Conservation (phyloP, 495 filamentous ascomycete species). For the Oleoguttula mirabilis region DNA sequence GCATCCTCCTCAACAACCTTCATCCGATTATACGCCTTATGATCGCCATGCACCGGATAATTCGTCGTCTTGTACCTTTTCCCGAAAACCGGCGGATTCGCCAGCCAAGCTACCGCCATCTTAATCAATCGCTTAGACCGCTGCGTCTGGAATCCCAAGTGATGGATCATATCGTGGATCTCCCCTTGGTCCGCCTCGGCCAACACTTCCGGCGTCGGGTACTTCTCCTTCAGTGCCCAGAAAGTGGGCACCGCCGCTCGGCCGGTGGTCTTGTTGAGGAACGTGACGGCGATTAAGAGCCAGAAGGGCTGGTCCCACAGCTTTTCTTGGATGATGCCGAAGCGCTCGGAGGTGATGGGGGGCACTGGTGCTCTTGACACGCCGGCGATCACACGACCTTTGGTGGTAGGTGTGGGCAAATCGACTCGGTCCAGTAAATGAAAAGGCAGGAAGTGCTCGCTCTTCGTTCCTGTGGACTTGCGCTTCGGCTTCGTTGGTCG, state of each 20-base stretch:
- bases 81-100: slow-evolving; percentile 45
- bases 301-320: slow-evolving; percentile 49
- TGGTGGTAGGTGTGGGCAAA: slow-evolving; percentile 7
- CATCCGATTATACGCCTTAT: slow-evolving; percentile 38
- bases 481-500: background rate
- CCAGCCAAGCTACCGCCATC: slow-evolving; percentile 60
- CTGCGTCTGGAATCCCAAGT: slow-evolving; percentile 63
- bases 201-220: slow-evolving; percentile 55
- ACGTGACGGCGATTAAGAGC: slow-evolving; percentile 34
- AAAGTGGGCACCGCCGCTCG: slow-evolving; percentile 67
- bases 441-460: slow-evolving; percentile 12
- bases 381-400: slow-evolving; percentile 23
- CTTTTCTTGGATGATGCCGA: slow-evolving; percentile 77
- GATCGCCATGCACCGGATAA: slow-evolving; percentile 51
- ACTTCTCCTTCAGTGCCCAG: slow-evolving; percentile 50
- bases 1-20: slow-evolving; percentile 32
- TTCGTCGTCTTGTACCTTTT: slow-evolving; percentile 53
- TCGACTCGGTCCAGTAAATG: slow-evolving; percentile 16
- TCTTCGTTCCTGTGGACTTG: slow-evolving; percentile 13
- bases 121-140: slow-evolving; percentile 49
- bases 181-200: slow-evolving; percentile 45
- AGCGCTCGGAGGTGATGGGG: slow-evolving; percentile 45
- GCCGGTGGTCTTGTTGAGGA: slow-evolving; percentile 71
- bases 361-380: slow-evolving; percentile 59
- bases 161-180: slow-evolving; percentile 50